These are phyloP conservation scores for Nemania abortiva DNA, from an alignment of 2,329 filamentous ascomycete species.

Conservation along the genomic window DNA sequence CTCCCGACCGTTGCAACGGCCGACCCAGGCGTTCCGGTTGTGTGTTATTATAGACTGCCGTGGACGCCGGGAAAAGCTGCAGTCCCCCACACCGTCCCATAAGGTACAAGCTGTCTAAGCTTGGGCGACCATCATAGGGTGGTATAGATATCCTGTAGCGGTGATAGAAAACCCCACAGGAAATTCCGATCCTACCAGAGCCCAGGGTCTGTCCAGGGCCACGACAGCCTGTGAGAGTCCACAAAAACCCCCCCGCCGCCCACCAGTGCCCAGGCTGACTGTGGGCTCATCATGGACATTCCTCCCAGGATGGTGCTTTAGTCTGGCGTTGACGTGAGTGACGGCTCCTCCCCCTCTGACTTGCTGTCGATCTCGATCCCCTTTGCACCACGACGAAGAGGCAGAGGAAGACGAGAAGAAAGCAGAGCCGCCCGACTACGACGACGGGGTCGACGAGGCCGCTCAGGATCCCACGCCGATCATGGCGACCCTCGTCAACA, in stretches of 20 bases:
- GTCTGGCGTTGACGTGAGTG: conserved; percentile 31
- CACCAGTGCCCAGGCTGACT: conserved; percentile 35
- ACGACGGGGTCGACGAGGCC: conserved; percentile 20
- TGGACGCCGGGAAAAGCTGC: conserved; percentile 28
- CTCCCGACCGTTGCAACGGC: conserved; percentile 19
- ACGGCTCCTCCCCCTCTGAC: conserved; percentile 23
- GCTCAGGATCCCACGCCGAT: conserved; percentile 38
- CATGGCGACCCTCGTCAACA: conserved; percentile 62
- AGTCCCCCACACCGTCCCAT: conserved; percentile 22
- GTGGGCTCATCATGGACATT: conserved; percentile 36
- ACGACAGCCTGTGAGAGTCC: conserved; percentile 34
- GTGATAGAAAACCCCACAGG: conserved; percentile 22
- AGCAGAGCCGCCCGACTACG: background rate
- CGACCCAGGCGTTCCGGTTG: conserved; percentile 19
- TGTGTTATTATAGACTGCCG: conserved; percentile 26
- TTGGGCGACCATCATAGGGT: conserved; percentile 14
- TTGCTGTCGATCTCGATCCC: conserved; percentile 15
- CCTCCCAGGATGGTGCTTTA: conserved; percentile 38
- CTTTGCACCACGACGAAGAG: background rate
- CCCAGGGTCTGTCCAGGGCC: conserved; percentile 26
- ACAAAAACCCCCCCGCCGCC: conserved; percentile 39
- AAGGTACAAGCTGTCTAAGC: conserved; percentile 15
- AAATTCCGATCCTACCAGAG: conserved; percentile 27
- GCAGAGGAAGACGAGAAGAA: background rate
- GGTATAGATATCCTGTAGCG: conserved; percentile 5